These are phyloP conservation scores for Rhazya stricta DNA, from an alignment of 257 asterid species.

Conservation along the genomic window DNA sequence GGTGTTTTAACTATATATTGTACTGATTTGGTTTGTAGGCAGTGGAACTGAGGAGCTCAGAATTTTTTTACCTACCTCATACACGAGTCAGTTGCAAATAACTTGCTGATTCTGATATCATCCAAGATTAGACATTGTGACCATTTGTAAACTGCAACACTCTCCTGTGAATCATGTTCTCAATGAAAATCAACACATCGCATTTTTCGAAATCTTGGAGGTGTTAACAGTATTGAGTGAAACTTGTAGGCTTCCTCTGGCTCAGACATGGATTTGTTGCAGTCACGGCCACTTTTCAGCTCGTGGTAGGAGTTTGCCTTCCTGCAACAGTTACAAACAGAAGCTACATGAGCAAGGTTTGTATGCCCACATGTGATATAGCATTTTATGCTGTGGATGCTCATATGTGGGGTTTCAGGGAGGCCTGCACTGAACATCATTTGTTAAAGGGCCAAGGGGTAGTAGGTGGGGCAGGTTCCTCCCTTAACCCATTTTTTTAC, in stretches of 20 bases:
- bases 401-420: conserved; percentile 23
- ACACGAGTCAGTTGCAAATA: not conserved
- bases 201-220: conserved; percentile 10
- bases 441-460: conserved; percentile 25
- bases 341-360: not conserved
- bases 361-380: not conserved
- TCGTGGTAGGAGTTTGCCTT: not conserved
- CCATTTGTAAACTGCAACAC: not conserved
- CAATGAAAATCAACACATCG: not conserved
- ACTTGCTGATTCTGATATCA: not conserved
- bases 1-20: too few relatives aligned
- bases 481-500: conserved; percentile 18
- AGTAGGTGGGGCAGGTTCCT: conserved; percentile 21
- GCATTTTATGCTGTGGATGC: conserved; percentile 23
- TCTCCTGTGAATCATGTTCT: not conserved
- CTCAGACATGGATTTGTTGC: conserved; percentile 26
- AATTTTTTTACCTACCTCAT: not conserved
- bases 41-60: not conserved
- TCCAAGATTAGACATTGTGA: not conserved
- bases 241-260: conserved; percentile 25
- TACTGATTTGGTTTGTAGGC: not conserved
- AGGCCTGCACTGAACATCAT: conserved; percentile 24
- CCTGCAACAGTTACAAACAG: not conserved
- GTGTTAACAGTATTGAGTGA: conserved; percentile 15
- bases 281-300: not conserved